Conservation (phyloP, 2,329 filamentous ascomycete species). For the Calonectria leucothoes region DNA sequence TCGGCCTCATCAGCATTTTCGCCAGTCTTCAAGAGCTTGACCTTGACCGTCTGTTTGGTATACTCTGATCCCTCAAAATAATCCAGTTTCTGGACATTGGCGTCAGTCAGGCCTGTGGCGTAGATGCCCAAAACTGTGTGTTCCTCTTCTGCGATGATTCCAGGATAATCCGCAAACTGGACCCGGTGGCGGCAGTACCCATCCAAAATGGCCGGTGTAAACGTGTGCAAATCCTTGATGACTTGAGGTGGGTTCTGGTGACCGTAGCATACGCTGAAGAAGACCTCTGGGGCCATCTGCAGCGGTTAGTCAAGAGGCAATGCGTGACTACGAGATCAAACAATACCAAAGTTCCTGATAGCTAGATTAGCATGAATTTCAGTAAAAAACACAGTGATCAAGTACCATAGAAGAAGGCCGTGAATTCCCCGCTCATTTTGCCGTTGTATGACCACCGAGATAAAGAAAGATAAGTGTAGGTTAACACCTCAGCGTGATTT, state of each 20-base stretch:
- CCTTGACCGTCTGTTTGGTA: conserved; percentile 62
- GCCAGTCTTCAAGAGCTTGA: conserved; percentile 62
- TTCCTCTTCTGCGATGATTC: conserved; percentile 69
- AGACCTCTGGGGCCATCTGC: conserved; percentile 85
- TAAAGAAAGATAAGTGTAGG: background rate
- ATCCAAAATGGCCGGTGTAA: conserved; percentile 81
- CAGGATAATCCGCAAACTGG: conserved; percentile 80
- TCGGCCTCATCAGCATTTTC: conserved; percentile 53
- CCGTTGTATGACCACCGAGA: background rate
- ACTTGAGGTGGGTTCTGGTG: conserved; percentile 58
- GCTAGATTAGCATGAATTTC: background rate
- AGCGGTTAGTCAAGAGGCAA: conserved; percentile 35
- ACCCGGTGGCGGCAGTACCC: conserved; percentile 80
- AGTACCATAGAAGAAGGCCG: conserved; percentile 70
- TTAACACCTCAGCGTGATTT: background rate
- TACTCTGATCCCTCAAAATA: conserved; percentile 86
- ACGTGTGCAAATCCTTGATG: conserved; percentile 67
- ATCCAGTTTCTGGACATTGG: conserved; percentile 81
- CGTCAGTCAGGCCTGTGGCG: conserved; percentile 81
- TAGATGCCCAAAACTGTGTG: conserved; percentile 79
- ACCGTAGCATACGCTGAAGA: conserved; percentile 86
- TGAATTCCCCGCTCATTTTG: conserved; percentile 55
- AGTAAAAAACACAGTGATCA: background rate
- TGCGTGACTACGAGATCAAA: background rate
- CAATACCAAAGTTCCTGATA: conserved; percentile 28